These are phyloP conservation scores for Pyropia haitanensis DNA, from an alignment of 23 red algal species.

Conservation along the genomic window DNA sequence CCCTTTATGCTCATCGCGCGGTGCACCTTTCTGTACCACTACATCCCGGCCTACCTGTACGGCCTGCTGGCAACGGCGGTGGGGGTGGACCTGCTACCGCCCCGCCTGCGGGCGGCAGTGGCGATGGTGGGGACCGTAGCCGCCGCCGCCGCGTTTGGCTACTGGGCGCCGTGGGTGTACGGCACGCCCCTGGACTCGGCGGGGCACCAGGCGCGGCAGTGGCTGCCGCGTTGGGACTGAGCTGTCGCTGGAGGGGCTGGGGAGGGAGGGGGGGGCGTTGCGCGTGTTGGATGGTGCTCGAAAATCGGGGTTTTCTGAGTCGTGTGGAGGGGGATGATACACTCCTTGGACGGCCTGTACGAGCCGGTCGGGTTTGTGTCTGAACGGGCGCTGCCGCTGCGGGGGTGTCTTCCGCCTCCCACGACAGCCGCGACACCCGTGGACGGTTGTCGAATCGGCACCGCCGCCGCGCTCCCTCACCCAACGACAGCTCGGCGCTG, in stretches of 20 bases:
- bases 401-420: too few species aligned
- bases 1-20: slow-evolving; percentile 79
- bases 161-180: slow-evolving; percentile 83
- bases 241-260: neutral
- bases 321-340: too few species aligned
- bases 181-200: slow-evolving; percentile 16
- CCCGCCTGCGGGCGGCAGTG: neutral
- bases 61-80: slow-evolving; percentile 31
- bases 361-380: too few species aligned
- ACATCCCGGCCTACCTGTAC: slow-evolving; percentile 71
- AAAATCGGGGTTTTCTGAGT: too few species aligned
- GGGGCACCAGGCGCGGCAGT: slow-evolving; percentile 23
- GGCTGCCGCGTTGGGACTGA: slow-evolving; percentile 75
- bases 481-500: too few species aligned
- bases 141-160: slow-evolving; percentile 40
- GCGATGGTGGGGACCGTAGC: neutral
- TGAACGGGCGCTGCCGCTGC: too few species aligned
- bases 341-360: too few species aligned
- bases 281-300: too few species aligned
- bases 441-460: too few species aligned
- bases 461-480: too few species aligned
- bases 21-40: slow-evolving; percentile 88
- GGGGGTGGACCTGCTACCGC: slow-evolving; percentile 25
- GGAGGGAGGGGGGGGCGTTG: too few species aligned
- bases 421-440: too few species aligned